phyloP scores from a whole-genome alignment of 2,329 filamentous ascomycete species.

The Xylariaceae sp. region DNA sequence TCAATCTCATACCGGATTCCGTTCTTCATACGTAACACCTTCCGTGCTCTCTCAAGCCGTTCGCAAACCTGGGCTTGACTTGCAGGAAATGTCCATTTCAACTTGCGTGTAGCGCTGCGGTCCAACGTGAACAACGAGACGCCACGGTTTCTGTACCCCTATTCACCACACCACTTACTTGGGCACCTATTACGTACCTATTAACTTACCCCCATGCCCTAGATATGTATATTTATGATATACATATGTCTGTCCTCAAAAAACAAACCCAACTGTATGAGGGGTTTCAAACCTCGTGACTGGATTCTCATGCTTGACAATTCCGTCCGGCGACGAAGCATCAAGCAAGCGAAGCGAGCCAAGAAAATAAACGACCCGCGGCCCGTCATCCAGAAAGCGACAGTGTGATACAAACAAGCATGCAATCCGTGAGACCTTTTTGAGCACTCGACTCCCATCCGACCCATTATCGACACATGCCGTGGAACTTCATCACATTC shows the following conservation, averaged over 20 bases:
- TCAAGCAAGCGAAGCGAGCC: neutral
- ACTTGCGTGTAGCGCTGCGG: conserved; percentile 5
- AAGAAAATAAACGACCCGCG: neutral
- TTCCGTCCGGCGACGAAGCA: neutral
- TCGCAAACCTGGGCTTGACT: conserved; percentile 1
- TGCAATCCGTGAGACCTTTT: conserved; percentile 1
- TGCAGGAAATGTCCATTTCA: neutral
- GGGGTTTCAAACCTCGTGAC: neutral
- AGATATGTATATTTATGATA: neutral
- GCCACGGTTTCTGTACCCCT: neutral
- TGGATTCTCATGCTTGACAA: neutral
- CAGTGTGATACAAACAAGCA: conserved; percentile 2
- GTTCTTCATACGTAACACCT: conserved; percentile 3
- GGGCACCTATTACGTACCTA: neutral
- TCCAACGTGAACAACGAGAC: conserved; percentile 10
- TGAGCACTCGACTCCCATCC: conserved; percentile 13
- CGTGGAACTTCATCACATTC: neutral
- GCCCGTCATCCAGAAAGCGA: neutral
- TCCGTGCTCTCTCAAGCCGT: conserved; percentile 5
- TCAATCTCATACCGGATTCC: conserved; percentile 6
- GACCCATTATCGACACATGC: conserved; percentile 1
- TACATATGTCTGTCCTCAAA: neutral
- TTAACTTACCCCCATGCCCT: too few species aligned
- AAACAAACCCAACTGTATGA: neutral
- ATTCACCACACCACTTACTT: too few species aligned